phyloP scores from a whole-genome alignment of 2,329 filamentous ascomycete genomes.

The Fusarium vanettenii region DNA sequence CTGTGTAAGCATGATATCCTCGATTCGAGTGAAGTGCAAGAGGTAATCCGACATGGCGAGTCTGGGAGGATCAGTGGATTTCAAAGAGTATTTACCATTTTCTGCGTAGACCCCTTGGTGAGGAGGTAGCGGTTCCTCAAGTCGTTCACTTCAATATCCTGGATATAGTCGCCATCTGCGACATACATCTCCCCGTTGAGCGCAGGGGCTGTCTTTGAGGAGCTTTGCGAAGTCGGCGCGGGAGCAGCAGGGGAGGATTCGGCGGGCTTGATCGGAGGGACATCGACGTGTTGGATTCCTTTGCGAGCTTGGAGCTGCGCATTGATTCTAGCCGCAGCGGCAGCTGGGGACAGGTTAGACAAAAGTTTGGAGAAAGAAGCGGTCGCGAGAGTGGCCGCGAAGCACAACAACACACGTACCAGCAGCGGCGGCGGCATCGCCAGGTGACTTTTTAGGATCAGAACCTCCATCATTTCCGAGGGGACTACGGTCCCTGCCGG shows the following conservation, averaged over 20 bases:
- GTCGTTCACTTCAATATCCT: constrained; percentile 99
- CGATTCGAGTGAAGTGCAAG: constrained; percentile 59
- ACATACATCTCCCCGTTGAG: constrained; percentile 92
- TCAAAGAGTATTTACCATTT: constrained; percentile 92
- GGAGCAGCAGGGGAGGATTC: constrained; percentile 58
- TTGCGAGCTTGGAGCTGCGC: constrained; percentile 87
- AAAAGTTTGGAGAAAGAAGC: not conserved
- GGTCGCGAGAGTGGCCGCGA: constrained; percentile 17
- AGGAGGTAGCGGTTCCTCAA: constrained; percentile 95
- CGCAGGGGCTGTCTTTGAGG: constrained; percentile 58
- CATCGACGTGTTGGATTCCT: constrained; percentile 89
- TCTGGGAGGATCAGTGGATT: constrained; percentile 53
- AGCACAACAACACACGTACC: constrained; percentile 61
- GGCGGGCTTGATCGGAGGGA: constrained; percentile 78
- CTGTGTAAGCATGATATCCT: constrained; percentile 77
- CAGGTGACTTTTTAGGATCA: constrained; percentile 61
- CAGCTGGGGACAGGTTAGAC: constrained; percentile 65
- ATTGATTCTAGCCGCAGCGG: constrained; percentile 89
- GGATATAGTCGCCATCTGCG: constrained; percentile 96
- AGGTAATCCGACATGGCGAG: constrained; percentile 48
- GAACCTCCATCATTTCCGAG: constrained; percentile 60
- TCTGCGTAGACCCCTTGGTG: constrained; percentile 97
- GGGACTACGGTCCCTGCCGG: constrained; percentile 82
- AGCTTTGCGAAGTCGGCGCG: constrained; percentile 45
- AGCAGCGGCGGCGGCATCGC: constrained; percentile 81